Evolutionary conservation across 1,284 basidiomycete species (phyloP), one percentile per base, ranked within the genome.

Genomic region (Microbotryomycetes sp.): DNA sequence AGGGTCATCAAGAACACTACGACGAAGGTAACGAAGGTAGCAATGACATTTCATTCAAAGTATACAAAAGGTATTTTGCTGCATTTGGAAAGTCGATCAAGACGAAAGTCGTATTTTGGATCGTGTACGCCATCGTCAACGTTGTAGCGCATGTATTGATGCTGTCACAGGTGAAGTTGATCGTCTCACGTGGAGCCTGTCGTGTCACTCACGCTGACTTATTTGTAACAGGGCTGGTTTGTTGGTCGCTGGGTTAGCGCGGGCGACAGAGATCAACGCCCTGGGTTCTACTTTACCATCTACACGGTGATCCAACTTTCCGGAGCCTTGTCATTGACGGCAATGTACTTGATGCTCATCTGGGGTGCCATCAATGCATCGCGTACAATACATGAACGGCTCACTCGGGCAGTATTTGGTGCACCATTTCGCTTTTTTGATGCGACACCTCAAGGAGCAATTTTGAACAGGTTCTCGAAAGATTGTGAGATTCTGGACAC

Each of bases 401-500:
- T 98, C 52, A 80, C 97, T 48, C 85, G 89, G 73, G 78, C 86
- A 0, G 86, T 97, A 7, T 79, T 98, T 1, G 92, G 92, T 68
- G 92, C 93, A 3, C 65, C 65, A 0, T 62, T 72, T 52, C 54
- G 70, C 6, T 73, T 68, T 51, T 70, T 61, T 49, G 69, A 69
- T 62, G 56, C 57, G 47, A 73, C 63, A 25, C 69, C 70, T 16
- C 83, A 89, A 49, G 50, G 50, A n/a, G 25, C 56, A 55, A 62
- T 61, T 15, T 54, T 66, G 23, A 71, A 71, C 50, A 81, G 92
- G 36, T 94, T 96, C 71, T 89, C 89, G 46, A 94, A 96, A 74
- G 92, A 96, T 74, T 89, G 93, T 61, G 92, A 96, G 79, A 88
- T 86, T 28, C 84, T 94, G 55, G 92, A 97, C 74, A 91, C 89